phyloP scores from a whole-genome alignment of 257 asterid species.

The Buddleja alternifolia region DNA sequence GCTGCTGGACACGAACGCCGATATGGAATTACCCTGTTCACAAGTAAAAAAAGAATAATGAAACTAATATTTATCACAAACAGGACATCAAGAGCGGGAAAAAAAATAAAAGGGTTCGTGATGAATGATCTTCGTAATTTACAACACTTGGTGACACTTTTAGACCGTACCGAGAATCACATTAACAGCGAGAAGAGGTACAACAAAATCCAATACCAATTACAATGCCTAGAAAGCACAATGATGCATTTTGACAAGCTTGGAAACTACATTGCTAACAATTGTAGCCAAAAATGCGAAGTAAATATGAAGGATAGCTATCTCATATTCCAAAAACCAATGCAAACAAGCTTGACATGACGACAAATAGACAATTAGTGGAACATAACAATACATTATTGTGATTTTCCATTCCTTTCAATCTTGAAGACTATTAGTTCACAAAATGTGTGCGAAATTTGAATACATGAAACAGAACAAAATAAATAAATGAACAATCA shows the following conservation, averaged over 20 bases:
- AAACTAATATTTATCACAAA: constrained; percentile 12
- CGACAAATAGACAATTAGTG: not conserved
- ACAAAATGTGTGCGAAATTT: not conserved
- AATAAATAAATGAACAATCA: not conserved
- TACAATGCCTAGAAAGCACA: not conserved
- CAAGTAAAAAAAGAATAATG: constrained; percentile 12
- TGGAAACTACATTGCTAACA: not conserved
- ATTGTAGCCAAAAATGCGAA: not conserved
- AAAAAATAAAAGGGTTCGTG: not conserved
- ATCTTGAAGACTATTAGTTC: not conserved
- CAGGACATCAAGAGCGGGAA: constrained; percentile 2
- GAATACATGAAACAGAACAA: not conserved
- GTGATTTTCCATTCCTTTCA: constrained; percentile 18
- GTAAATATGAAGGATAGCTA: not conserved
- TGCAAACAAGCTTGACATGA: constrained; percentile 10
- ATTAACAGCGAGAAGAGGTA: constrained; percentile 9
- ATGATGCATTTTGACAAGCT: not conserved
- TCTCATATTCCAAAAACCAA: not conserved
- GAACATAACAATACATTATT: not conserved
- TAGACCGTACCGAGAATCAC: not conserved
- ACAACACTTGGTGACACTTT: no score
- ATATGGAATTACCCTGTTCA: constrained; percentile 74
- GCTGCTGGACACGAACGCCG: constrained; percentile 83
- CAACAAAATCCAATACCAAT: not conserved
- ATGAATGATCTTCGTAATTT: no score